Evolutionary conservation across 495 filamentous ascomycete genomes (phyloP).

Genomic region (Ascodesmis nigricans): DNA sequence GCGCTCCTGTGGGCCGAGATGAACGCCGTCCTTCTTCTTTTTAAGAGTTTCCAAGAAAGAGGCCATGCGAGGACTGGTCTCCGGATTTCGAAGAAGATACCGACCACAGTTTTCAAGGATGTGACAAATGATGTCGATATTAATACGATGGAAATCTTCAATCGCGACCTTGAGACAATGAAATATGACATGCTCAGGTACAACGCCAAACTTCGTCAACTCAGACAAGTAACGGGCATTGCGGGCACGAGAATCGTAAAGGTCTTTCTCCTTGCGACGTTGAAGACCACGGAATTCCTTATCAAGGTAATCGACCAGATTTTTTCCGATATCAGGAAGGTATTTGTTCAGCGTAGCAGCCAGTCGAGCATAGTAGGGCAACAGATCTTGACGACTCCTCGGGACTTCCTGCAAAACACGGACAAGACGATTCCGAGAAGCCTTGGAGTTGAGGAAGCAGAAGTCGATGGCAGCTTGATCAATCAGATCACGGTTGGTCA

Average conservation of each 20-base stretch:
- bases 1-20: constrained; percentile 74
- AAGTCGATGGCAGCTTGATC: constrained; percentile 89
- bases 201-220: constrained; percentile 91
- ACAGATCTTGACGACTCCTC: constrained; percentile 75
- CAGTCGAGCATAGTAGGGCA: constrained; percentile 77
- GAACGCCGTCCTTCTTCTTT: constrained; percentile 81
- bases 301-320: constrained; percentile 81
- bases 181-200: constrained; percentile 96
- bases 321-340: constrained; percentile 77
- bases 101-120: constrained; percentile 94
- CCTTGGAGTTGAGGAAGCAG: constrained; percentile 96
- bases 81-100: constrained; percentile 80
- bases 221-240: constrained; percentile 96
- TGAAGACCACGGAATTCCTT: constrained; percentile 94
- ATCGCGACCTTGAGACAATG: constrained; percentile 94
- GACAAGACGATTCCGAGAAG: constrained; percentile 77
- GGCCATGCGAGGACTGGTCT: constrained; percentile 77
- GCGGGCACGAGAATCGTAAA: constrained; percentile 78
- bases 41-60: constrained; percentile 87
- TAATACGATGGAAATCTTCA: constrained; percentile 94
- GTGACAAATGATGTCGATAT: constrained; percentile 95
- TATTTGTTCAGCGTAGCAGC: constrained; percentile 86
- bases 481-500: constrained; percentile 74
- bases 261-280: constrained; percentile 91
- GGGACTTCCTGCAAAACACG: constrained; percentile 88